Evolutionary conservation across 2,329 filamentous ascomycete species (phyloP), one percentile per base, ranked within the genome.

Genomic region (Cordyceps tenuipes): DNA sequence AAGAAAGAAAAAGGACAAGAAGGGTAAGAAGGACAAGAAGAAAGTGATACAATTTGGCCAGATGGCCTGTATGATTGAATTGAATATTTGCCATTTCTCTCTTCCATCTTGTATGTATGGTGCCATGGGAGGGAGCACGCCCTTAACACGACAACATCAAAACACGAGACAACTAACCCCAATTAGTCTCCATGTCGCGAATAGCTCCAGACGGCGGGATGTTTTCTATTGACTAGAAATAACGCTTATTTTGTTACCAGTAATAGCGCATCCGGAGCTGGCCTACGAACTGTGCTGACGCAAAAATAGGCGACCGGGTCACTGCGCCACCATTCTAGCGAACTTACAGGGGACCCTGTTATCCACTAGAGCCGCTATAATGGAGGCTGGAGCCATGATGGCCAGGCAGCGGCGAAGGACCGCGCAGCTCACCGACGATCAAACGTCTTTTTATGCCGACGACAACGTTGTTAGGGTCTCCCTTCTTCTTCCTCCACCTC

Each of bases 101-200:
- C 29, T 29, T 29, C 4, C 23, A 23, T 23, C 23, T 23, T 23
- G 23, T 23, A 23, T 23, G 29, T 29, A 29, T 8, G 41, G 41
- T 43, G 41, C 5, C 4, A 43, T 19, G 41, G 6, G 4, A 43
- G 29, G 29, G 29, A 43, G 41, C 3, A 19, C 39, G 39, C 39
- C 39, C 17, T n/a, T 41, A 12, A 41, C 15, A 41, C 10, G 36
- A 15, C 5, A 7, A 15, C 13, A 41, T n/a, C 39, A n/a, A 15
- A 21, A 9, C 9, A 17, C 43, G 23, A 46, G 26, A 13, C 36
- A 48, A 29, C 57, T 59, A 59, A 53, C 43, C 50, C 39, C 19
- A 19, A 39, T 53, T 54, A 31, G 57, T 36, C 26, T 19, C 5
- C n/a, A 59, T 59, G 57, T 51, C 57, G 57, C 57, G 57, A 59